Base-by-base conservation (phyloP, 1,284 basidiomycete genomes). In the Bondarzewia mesenterica region DNA sequence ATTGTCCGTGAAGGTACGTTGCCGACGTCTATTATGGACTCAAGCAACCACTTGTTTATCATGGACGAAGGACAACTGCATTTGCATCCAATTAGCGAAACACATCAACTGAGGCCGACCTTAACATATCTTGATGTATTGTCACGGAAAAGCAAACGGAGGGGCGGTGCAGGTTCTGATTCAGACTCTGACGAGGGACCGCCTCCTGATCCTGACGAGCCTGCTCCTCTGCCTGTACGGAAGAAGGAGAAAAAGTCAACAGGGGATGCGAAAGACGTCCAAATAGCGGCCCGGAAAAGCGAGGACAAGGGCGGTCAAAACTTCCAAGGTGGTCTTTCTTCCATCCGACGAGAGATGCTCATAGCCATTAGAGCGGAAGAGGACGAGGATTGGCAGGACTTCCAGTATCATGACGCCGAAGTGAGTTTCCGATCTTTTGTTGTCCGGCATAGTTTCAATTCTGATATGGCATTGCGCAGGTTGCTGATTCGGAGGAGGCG, bases 171-270 rank as follows among this genome's bases (percentile, higher is more conserved):
- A n/a, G 79, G 73, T 12, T 75, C 71, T 2, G 85, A 84, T 52
- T 81, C 80, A 8, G 85, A 88, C 32, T 82, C 80, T 5, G 85
- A 88, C 50, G 83, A 87, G 50, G 86, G 80, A 0, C 84, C 85
- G 23, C 86, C 85, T 32, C 82, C 77, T 36, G 86, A 89, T 58
- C 86, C 85, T 20, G 86, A 89, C 55, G 86, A 88, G 47, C 73
- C 72, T 5, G 64, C 68, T 2, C 73, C 75, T 4, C 57, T 67
- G 5, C 65, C 71, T 15, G 57, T 61, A 6, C 56, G 64, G 4
- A 75, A 78, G 54, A 85, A 83, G 58, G 82, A 80, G 56, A 75
- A 69, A 58, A 77, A 70, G 57, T 50, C 69, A 0, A 53, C 63
- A 1, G 72, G 67, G 8, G 82, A 85, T 50, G 72, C 76, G 18